Evolutionary conservation across 2,329 filamentous ascomycete species (phyloP).

Genomic region (Aspergillus transmontanensis): DNA sequence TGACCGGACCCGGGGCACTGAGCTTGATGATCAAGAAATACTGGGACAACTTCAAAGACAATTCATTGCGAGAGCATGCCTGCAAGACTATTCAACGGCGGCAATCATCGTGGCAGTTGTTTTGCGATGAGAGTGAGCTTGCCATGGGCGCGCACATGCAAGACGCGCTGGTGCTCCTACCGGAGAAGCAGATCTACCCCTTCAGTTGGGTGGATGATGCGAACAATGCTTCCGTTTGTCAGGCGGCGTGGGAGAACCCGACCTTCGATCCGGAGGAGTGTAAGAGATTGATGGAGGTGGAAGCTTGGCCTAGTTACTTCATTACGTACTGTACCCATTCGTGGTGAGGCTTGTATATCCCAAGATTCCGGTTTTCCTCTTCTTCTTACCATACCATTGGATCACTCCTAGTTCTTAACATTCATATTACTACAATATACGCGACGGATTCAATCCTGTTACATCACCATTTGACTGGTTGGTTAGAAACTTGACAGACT

Average conservation of each 20-base stretch:
- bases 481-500: too few species aligned
- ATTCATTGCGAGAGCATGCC: constrained; percentile 9
- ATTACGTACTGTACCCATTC: constrained; percentile 28
- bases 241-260: constrained; percentile 18
- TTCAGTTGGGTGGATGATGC: constrained; percentile 24
- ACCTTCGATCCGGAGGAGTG: constrained; percentile 22
- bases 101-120: constrained; percentile 17
- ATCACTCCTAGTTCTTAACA: neutral
- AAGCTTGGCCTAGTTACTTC: constrained; percentile 27
- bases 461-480: too few species aligned
- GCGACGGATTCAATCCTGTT: neutral
- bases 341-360: constrained; percentile 12
- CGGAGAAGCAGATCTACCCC: constrained; percentile 22
- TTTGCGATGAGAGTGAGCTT: constrained; percentile 11
- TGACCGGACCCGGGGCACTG: constrained; percentile 21
- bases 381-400: too few species aligned
- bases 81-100: constrained; percentile 14
- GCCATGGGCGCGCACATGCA: neutral
- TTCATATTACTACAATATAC: neutral
- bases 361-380: too few species aligned
- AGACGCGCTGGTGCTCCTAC: constrained; percentile 20
- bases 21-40: constrained; percentile 19
- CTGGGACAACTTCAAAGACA: constrained; percentile 3
- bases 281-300: constrained; percentile 20
- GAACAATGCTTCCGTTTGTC: constrained; percentile 14